These are phyloP conservation scores for Flaveria robusta DNA, from an alignment of 129 eudicot species.

Conservation along the genomic window DNA sequence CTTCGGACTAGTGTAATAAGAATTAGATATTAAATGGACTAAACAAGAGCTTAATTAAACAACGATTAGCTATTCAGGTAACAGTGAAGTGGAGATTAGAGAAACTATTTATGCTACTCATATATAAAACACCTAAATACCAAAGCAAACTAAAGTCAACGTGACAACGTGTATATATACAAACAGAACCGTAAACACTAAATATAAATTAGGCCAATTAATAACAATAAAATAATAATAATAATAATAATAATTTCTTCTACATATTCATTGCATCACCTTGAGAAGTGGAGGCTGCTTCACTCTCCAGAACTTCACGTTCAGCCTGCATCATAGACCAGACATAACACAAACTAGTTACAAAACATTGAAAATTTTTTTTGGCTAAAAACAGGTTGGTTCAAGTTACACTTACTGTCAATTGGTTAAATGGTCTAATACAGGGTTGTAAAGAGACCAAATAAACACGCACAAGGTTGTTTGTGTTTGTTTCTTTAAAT, in stretches of 20 bases:
- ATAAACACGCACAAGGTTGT: background rate
- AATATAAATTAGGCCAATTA: background rate
- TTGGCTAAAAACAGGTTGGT: background rate
- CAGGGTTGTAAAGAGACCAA: background rate
- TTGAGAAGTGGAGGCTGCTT: slow-evolving; percentile 41
- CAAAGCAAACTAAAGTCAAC: slow-evolving; percentile 17
- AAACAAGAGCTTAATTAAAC: background rate
- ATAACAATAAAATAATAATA: slow-evolving; percentile 21
- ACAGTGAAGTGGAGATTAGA: background rate
- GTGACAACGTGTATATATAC: slow-evolving; percentile 12
- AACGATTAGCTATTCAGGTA: background rate
- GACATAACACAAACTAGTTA: background rate
- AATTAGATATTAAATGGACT: background rate
- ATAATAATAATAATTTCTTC: slow-evolving; percentile 29
- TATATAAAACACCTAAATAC: slow-evolving; percentile 15
- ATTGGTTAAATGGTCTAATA: background rate
- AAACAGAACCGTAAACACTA: background rate
- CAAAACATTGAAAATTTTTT: background rate
- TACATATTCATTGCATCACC: slow-evolving; percentile 41
- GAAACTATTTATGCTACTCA: background rate
- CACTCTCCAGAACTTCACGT: slow-evolving; percentile 42
- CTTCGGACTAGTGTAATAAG: background rate
- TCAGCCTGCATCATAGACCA: slow-evolving; percentile 59
- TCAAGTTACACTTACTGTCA: background rate
- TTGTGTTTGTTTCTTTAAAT: background rate